These are phyloP conservation scores for Aureobasidium pullulans DNA, from an alignment of 2,329 filamentous ascomycete genomes.

Conservation along the genomic window DNA sequence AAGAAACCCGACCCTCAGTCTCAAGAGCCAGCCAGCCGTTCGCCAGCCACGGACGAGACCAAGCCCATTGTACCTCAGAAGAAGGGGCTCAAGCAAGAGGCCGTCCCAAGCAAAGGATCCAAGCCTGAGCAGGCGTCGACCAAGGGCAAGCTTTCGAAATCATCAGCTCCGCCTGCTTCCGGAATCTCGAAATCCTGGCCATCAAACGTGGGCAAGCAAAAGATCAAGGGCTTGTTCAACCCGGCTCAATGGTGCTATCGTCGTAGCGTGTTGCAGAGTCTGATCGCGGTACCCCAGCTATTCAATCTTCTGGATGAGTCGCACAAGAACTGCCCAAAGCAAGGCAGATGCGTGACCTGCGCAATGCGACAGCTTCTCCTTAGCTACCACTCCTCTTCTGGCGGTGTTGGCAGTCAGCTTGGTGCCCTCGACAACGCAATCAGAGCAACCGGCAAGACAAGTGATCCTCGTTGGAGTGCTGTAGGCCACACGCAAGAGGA, in stretches of 20 bases:
- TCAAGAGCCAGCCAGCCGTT: background rate
- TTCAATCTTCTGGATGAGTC: constrained; percentile 16
- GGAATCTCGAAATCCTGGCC: constrained; percentile 14
- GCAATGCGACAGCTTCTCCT: constrained; percentile 10
- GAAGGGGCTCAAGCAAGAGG: background rate
- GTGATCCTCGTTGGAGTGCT: constrained; percentile 13
- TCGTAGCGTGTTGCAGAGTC: constrained; percentile 16
- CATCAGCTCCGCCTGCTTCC: background rate
- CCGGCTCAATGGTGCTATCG: constrained; percentile 19
- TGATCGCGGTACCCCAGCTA: constrained; percentile 16
- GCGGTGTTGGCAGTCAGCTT: constrained; percentile 1
- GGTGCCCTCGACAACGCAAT: constrained; percentile 14
- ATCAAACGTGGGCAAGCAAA: constrained; percentile 8
- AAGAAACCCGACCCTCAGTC: background rate
- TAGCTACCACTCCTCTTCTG: constrained; percentile 9
- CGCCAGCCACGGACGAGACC: background rate
- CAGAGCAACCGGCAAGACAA: constrained; percentile 7
- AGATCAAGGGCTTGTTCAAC: constrained; percentile 16
- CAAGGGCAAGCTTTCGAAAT: background rate
- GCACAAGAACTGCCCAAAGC: constrained; percentile 12
- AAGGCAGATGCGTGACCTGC: constrained; percentile 15
- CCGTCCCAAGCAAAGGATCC: background rate
- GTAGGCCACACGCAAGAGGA: constrained; percentile 15
- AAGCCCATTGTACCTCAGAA: background rate
- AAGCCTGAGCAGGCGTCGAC: background rate